Evolutionary conservation across 345 rosid genomes (phyloP), one percentile per base, ranked within the genome.

Genomic region (Zanthoxylum bungeanum): DNA sequence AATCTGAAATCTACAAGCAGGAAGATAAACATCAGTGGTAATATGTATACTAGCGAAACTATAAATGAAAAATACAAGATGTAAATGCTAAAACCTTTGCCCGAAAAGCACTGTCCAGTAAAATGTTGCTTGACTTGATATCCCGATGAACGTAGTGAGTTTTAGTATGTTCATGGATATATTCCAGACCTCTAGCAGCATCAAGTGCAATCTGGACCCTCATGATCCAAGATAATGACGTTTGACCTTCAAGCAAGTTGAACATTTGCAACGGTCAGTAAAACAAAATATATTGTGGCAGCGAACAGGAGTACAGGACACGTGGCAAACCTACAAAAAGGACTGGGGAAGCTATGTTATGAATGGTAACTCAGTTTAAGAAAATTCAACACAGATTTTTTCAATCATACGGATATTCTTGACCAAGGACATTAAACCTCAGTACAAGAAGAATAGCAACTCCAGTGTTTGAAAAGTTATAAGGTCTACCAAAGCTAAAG

Each of bases 131-230:
- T 0, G 98, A 89, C 86, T 95, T 95, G 80, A 95, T 85, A 81
- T 95, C 99, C 60, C 99, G 85, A 68, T 95, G 99, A 51, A 95
- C 99, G 78, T 92, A 95, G 77, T 88, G 99, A 51, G 85, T 88
- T 82, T 92, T 95, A 53, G 98, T 91, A 76, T 95, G 96, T 74
- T 95, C 99, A 57, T 95, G 99, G 75, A 95, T 89, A 84, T 95
- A 95, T 69, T 95, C 99, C 66, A 95, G 81, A 57, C 98, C 99
- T 83, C 97, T 85, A 64, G 96, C 99, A 33, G 97, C 86, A 66
- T 92, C 99, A 17, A 95, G 92, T 22, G 93, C 92, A 77, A 95
- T 90, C 83, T 95, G 97, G 72, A 89, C 75, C 78, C 98, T 87
- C 88, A 86, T 88, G 75, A 85, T 89, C 98, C 98, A 95, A 19